Evolutionary conservation across 495 filamentous ascomycete genomes (phyloP), one percentile per base, ranked within the genome.

Genomic region (Talaromyces proteolyticus): DNA sequence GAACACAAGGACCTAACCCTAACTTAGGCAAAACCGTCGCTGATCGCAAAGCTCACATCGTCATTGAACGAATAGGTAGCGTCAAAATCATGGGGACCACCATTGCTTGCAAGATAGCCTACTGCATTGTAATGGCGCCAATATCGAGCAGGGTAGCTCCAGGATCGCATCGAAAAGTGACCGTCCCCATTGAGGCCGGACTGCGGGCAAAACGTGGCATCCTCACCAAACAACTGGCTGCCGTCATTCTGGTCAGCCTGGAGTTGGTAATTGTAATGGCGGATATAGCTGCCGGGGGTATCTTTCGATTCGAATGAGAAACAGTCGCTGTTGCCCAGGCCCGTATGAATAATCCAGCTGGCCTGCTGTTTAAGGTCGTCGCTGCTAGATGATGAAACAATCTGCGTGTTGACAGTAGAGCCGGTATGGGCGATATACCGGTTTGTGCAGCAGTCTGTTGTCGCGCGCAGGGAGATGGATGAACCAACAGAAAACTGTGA

Each of bases 221-320:
- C 76, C 46, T 79, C 75, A 19, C 56, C 4, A 60, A 80, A 78
- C 54, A 66, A 68, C 68, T 77, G 75, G 41, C 63, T 68, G 50
- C 69, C 68, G 51, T 79, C 78, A 50, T 69, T 67, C 44, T 70
- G 69, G 44, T 66, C 65, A 38, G 80, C 51, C 48, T 60, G 17
- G 39, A 80, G 71, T 14, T 0, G 67, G 42, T 77, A 79, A 58
- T 70, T 56, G 52, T 60, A 61, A 64, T 79, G 77, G 1, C 78
- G 70, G 16, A 81, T 71, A 56, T 61, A 81, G 63, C 75, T 77
- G 17, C 77, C 77, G 18, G 77, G 62, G 3, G 74, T 76, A 52
- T 81, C 78, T 5, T 51, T 51, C 24, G 77, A 77, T 69, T 81
- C 78, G 57, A 81, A 81, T 0, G 77, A 80, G 63, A 58, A 72